Conservation (phyloP, 805 yeast genomes). For the Kodamaea leandrae region DNA sequence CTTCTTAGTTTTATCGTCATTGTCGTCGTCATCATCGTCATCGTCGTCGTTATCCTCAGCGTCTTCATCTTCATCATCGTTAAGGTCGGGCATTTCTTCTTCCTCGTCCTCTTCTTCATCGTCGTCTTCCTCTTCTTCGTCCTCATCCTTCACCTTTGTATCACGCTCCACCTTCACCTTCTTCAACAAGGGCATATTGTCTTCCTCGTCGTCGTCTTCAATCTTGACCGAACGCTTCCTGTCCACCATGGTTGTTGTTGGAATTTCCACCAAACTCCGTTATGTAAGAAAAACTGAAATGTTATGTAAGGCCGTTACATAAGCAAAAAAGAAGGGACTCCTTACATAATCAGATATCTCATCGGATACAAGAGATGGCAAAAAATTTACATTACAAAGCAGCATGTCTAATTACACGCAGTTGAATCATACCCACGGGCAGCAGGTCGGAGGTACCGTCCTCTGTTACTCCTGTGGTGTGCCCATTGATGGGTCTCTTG, state of each 20-base stretch:
- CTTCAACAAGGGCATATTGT: conserved; percentile 24
- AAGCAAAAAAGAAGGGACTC: too few relatives aligned
- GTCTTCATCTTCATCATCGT: conserved; percentile 11
- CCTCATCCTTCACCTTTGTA: conserved; percentile 17
- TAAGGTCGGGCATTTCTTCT: too few relatives aligned
- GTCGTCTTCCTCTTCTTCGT: conserved; percentile 24
- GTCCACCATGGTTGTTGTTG: conserved; percentile 17
- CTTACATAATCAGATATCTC: conserved; percentile 2
- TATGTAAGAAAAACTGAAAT: conserved; percentile 3
- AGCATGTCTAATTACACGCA: conserved; percentile 50
- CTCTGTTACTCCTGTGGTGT: conserved; percentile 98
- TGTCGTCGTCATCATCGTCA: conserved; percentile 15
- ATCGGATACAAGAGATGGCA: conserved; percentile 8
- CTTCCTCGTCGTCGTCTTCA: conserved; percentile 27
- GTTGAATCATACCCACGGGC: conserved; percentile 32
- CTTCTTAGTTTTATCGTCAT: conserved; percentile 23
- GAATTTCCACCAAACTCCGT: neutral
- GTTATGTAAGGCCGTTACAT: too few relatives aligned
- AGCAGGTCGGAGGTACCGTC: conserved; percentile 52
- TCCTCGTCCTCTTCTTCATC: conserved; percentile 13
- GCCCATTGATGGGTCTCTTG: conserved; percentile 94
- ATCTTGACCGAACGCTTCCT: conserved; percentile 29
- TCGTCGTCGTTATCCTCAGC: conserved; percentile 12
- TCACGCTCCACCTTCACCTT: conserved; percentile 22
- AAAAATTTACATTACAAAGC: conserved; percentile 6